phyloP scores from a whole-genome alignment of 306 rosid species.

The Trifolium pratense region DNA sequence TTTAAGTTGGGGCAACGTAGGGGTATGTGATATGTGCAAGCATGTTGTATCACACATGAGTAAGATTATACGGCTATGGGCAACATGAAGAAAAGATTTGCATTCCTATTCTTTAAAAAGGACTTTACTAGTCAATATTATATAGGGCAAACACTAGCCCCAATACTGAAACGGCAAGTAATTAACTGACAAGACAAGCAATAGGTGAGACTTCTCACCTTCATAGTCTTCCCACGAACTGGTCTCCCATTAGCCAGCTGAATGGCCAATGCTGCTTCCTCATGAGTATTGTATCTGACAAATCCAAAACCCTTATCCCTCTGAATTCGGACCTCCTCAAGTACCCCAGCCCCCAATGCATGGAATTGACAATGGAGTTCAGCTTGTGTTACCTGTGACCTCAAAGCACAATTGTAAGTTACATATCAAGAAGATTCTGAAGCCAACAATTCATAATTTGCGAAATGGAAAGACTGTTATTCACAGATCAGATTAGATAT shows the following conservation, averaged over 20 bases:
- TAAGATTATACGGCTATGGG: conserved; percentile 4
- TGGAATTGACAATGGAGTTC: conserved; percentile 68
- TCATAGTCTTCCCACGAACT: conserved; percentile 60
- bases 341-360: conserved; percentile 61
- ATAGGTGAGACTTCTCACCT: conserved; percentile 51
- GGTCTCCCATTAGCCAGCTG: conserved; percentile 67
- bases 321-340: conserved; percentile 71
- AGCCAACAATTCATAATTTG: conserved; percentile 34
- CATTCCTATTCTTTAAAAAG: conserved; percentile 8
- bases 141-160: conserved; percentile 22
- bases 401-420: conserved; percentile 36
- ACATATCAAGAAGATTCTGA: conserved; percentile 10
- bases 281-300: conserved; percentile 66
- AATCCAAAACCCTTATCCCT: conserved; percentile 74
- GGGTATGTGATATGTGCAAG: conserved; percentile 12
- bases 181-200: conserved; percentile 34
- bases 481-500: conserved; percentile 9
- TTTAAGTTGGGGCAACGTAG: background rate
- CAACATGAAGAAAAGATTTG: background rate
- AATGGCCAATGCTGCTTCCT: conserved; percentile 67
- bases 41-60: background rate
- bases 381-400: conserved; percentile 59
- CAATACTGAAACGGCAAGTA: conserved; percentile 24
- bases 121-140: conserved; percentile 4
- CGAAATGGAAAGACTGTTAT: conserved; percentile 11